Conservation (phyloP, 768 basidiomycete genomes). For the Mycena polygramma region DNA sequence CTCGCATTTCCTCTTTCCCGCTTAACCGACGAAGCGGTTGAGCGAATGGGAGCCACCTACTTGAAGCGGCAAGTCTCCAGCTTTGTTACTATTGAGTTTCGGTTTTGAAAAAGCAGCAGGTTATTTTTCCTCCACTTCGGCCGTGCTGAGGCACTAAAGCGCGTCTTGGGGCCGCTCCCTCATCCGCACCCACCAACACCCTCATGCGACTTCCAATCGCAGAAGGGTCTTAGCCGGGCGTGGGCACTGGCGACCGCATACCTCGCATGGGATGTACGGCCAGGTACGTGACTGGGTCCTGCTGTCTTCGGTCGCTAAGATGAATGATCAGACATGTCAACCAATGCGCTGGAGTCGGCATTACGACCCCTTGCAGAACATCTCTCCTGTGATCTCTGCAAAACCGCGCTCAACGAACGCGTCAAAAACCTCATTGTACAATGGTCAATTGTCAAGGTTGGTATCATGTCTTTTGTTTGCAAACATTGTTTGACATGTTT, state of each 20-base stretch:
- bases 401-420: constrained; percentile 70
- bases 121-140: constrained; percentile 90
- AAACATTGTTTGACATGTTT: constrained; percentile 11
- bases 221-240: constrained; percentile 83
- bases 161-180: constrained; percentile 80
- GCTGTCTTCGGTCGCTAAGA: constrained; percentile 1
- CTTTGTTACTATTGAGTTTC: background rate
- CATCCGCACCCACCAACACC: constrained; percentile 80
- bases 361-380: constrained; percentile 78
- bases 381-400: constrained; percentile 78
- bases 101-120: constrained; percentile 4
- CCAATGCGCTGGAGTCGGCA: constrained; percentile 78
- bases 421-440: constrained; percentile 77
- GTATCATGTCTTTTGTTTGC: constrained; percentile 33
- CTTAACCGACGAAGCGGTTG: constrained; percentile 78
- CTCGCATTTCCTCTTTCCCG: constrained; percentile 77
- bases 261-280: constrained; percentile 86
- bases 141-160: constrained; percentile 84
- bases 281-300: constrained; percentile 70
- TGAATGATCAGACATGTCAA: constrained; percentile 71
- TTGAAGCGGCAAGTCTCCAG: constrained; percentile 63
- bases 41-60: constrained; percentile 80
- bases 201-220: constrained; percentile 78
- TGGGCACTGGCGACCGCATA: constrained; percentile 89
- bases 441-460: constrained; percentile 85